A percentile compares a stretch with the other conserved stretches of the same genome.
Conservation (phyloP, 177 flowering plant genomes). For the Vitis hybrid region DNA sequence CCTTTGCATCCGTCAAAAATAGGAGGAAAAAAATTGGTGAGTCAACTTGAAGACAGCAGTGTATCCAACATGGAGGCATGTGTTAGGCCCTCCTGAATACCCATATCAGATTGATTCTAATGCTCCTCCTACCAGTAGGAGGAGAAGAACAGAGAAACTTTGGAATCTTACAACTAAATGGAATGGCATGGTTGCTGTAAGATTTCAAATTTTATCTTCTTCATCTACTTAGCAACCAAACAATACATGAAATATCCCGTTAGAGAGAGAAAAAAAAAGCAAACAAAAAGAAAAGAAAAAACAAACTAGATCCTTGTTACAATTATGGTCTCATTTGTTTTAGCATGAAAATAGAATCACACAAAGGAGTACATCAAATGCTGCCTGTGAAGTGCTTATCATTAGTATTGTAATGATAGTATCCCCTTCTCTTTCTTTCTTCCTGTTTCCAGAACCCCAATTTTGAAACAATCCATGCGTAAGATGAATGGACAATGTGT, state of each 20-base stretch:
- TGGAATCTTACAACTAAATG: not conserved
- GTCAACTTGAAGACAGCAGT: not conserved
- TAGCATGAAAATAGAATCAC: not conserved
- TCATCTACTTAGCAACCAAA: not conserved
- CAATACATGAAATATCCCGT: not conserved
- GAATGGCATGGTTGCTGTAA: not conserved
- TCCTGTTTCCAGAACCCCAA: not conserved
- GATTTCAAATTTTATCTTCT: not conserved
- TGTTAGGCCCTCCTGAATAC: not conserved
- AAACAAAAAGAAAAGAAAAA: not conserved
- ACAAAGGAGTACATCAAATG: not conserved
- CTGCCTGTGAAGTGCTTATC: not conserved
- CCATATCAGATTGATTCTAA: not conserved
- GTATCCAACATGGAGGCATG: not conserved
- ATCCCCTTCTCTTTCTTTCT: not conserved
- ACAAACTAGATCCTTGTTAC: not conserved
- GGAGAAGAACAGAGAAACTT: not conserved
- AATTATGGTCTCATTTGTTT: not conserved
- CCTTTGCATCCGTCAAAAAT: constrained; percentile 9
- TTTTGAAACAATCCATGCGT: not conserved
- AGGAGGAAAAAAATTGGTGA: not conserved
- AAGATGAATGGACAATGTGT: no score
- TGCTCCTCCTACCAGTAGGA: not conserved
- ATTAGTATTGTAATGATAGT: not conserved
- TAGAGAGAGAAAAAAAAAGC: not conserved